These are phyloP conservation scores for Prunus yedoensis DNA, from an alignment of 331 rosid genomes.

Conservation along the genomic window DNA sequence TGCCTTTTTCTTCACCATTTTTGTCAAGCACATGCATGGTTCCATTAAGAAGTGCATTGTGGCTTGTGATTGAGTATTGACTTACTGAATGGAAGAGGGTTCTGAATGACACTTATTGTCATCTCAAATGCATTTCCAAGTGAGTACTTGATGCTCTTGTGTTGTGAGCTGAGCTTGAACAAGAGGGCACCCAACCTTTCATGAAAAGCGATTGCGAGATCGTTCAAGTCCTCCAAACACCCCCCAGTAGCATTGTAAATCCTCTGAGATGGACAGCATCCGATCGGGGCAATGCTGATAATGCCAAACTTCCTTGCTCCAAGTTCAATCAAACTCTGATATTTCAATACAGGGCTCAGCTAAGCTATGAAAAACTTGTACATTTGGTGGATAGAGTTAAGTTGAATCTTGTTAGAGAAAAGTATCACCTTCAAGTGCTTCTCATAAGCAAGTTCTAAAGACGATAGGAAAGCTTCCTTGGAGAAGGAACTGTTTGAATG, in stretches of 20 bases:
- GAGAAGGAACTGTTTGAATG: conserved; percentile 18
- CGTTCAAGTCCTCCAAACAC: conserved; percentile 32
- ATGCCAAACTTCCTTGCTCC: conserved; percentile 37
- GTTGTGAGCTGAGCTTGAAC: conserved; percentile 18
- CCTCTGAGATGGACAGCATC: conserved; percentile 35
- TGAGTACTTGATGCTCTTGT: conserved; percentile 25
- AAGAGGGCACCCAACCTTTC: conserved; percentile 6
- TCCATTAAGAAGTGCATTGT: no score
- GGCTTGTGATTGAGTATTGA: neutral
- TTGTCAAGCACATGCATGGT: neutral
- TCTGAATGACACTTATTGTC: conserved; percentile 23
- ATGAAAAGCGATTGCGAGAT: conserved; percentile 21
- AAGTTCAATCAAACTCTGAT: conserved; percentile 25
- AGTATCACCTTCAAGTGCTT: conserved; percentile 15
- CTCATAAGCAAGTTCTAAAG: conserved; percentile 20
- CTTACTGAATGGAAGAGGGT: conserved; percentile 27
- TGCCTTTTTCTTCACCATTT: neutral
- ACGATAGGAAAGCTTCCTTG: conserved; percentile 6
- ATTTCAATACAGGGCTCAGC: neutral
- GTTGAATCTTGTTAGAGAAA: neutral
- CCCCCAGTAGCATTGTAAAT: conserved; percentile 13
- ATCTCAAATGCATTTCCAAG: conserved; percentile 32
- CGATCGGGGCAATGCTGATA: conserved; percentile 26
- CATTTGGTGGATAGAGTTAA: neutral
- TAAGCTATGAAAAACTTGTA: neutral